phyloP scores from a whole-genome alignment of 1,139 yeast species.

The Pichia sp. region DNA sequence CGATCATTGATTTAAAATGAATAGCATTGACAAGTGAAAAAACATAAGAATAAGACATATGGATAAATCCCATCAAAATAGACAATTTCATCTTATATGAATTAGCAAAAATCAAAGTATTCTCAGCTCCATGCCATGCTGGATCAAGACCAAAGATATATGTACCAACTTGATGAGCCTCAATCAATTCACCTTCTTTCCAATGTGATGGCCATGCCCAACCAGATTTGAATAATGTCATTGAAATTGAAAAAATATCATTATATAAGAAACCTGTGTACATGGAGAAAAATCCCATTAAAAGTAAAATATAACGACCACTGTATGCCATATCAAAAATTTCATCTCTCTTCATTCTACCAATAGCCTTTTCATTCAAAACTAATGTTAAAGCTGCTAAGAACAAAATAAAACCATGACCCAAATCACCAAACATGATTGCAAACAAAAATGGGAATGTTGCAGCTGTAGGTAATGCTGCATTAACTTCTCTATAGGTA shows the following conservation, averaged over 20 bases:
- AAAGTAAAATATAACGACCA: conserved; percentile 64
- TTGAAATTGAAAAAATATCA: conserved; percentile 71
- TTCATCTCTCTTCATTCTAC: conserved; percentile 61
- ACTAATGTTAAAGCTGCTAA: conserved; percentile 56
- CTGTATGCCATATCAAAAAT: conserved; percentile 75
- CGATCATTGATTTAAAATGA: conserved; percentile 52
- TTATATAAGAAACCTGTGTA: conserved; percentile 73
- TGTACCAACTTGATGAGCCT: conserved; percentile 49
- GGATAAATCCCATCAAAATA: conserved; percentile 69
- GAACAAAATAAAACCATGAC: conserved; percentile 65
- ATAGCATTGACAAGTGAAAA: conserved; percentile 63
- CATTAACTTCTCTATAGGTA: conserved; percentile 69
- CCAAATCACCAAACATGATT: conserved; percentile 81
- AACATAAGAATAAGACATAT: conserved; percentile 67
- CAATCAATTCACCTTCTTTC: conserved; percentile 49
- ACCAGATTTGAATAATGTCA: conserved; percentile 63
- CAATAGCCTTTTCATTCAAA: conserved; percentile 51
- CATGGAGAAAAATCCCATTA: conserved; percentile 75
- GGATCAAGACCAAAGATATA: conserved; percentile 67
- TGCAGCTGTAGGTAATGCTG: conserved; percentile 71
- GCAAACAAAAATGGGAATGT: conserved; percentile 87
- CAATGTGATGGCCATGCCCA: conserved; percentile 68
- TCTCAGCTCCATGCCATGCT: conserved; percentile 80
- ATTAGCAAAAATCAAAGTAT: conserved; percentile 63
- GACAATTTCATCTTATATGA: conserved; percentile 80